Percentiles rank a stretch among this genome's conserved stretches.
Conservation (phyloP, 345 rosid genomes). For the Euclidium syriacum region DNA sequence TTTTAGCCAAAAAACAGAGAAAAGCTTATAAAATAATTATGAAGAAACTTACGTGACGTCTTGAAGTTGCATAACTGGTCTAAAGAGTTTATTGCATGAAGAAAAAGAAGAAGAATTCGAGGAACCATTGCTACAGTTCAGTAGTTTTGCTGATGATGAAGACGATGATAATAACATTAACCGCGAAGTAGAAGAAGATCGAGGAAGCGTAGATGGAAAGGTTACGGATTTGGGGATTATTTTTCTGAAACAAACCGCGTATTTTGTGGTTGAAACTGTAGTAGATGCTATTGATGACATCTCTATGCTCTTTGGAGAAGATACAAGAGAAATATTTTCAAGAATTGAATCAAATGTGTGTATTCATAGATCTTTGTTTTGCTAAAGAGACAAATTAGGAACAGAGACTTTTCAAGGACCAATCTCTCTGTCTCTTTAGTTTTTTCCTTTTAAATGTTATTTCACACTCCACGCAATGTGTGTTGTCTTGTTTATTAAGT, state of each 20-base stretch:
- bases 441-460: background rate
- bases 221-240: background rate
- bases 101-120: slow-evolving; percentile 6
- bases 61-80: slow-evolving; percentile 27
- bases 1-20: no score
- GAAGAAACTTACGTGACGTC: slow-evolving; percentile 25
- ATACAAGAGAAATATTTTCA: no score
- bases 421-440: background rate
- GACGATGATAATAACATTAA: background rate
- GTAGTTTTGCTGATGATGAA: slow-evolving; percentile 12
- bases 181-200: slow-evolving; percentile 1
- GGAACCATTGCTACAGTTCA: background rate
- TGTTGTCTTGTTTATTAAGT: slow-evolving; percentile 14
- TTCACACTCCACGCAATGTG: slow-evolving; percentile 30
- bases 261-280: background rate
- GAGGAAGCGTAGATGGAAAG: background rate
- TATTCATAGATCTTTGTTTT: background rate
- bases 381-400: slow-evolving; percentile 4
- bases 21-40: background rate
- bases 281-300: slow-evolving; percentile 25
- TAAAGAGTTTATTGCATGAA: slow-evolving; percentile 15
- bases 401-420: slow-evolving; percentile 20
- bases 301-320: slow-evolving; percentile 2
- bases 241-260: slow-evolving; percentile 2
- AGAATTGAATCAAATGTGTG: background rate